A percentile compares a stretch with the other conserved stretches of the same genome.
Evolutionary conservation across 2,329 filamentous ascomycete genomes (phyloP).

Genomic region (Chalaropsis ovoidea): DNA sequence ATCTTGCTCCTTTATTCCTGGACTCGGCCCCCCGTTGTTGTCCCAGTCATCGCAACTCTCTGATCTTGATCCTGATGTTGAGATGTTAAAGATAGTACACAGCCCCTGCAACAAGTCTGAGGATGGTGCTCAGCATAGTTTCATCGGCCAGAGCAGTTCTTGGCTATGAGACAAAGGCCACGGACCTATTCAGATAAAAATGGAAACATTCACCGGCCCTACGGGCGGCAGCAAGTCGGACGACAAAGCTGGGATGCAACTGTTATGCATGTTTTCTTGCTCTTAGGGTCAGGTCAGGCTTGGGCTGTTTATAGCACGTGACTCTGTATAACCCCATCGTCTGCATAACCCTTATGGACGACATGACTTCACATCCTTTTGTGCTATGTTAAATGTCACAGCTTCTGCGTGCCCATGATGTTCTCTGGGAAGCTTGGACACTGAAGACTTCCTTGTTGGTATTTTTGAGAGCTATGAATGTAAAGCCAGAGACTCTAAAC

Average conservation of each 20-base stretch:
- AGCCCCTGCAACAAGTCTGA: neutral
- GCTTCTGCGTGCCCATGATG: neutral
- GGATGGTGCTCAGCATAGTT: neutral
- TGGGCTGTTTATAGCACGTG: rapidly evolving
- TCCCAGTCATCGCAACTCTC: neutral
- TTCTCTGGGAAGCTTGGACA: neutral
- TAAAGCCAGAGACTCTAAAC: neutral
- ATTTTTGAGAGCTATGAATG: neutral
- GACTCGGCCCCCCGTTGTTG: neutral
- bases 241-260: neutral
- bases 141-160: neutral
- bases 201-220: neutral
- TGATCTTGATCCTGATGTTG: neutral
- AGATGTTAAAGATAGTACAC: neutral
- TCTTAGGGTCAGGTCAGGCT: neutral
- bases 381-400: neutral
- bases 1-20: neutral
- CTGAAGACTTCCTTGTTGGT: neutral
- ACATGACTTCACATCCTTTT: neutral
- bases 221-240: neutral
- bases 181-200: neutral
- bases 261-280: rapidly evolving
- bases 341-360: neutral
- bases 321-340: neutral
- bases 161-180: neutral